phyloP scores from a whole-genome alignment of 352 stramenopile species.

The Pythium oligandrum region DNA sequence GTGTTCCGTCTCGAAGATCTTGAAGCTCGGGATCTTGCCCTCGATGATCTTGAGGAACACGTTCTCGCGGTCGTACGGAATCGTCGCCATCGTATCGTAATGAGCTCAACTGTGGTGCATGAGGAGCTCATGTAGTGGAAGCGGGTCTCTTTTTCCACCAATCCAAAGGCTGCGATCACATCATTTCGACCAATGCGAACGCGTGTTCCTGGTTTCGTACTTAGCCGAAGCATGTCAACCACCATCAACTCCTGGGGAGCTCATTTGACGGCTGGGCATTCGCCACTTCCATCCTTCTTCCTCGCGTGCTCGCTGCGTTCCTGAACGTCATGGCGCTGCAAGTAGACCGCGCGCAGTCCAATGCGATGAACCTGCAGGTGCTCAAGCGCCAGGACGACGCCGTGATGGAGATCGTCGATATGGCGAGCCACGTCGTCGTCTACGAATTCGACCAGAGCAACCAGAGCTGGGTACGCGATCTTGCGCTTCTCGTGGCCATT shows the following conservation, averaged over 20 bases:
- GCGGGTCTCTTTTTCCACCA: too few relatives aligned
- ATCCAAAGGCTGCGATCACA: too few relatives aligned
- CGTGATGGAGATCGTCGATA: slow-evolving; percentile 83
- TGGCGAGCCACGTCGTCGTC: slow-evolving; percentile 80
- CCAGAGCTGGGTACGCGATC: slow-evolving; percentile 71
- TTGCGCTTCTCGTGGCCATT: too few relatives aligned
- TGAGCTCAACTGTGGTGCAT: too few relatives aligned
- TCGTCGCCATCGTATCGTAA: slow-evolving; percentile 18
- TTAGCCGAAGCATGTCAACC: too few relatives aligned
- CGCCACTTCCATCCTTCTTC: too few relatives aligned
- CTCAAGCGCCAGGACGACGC: slow-evolving; percentile 77
- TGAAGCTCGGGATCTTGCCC: slow-evolving; percentile 66
- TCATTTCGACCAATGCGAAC: too few relatives aligned
- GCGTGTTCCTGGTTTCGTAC: too few relatives aligned
- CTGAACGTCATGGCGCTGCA: slow-evolving; percentile 14
- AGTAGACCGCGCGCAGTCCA: slow-evolving; percentile 75
- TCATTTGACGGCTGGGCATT: too few relatives aligned
- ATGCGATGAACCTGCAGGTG: slow-evolving; percentile 86
- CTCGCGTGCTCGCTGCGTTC: too few relatives aligned
- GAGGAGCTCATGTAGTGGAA: too few relatives aligned
- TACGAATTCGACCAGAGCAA: slow-evolving; percentile 85
- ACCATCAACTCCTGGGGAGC: too few relatives aligned
- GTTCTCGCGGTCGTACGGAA: slow-evolving; percentile 69
- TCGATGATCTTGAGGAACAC: slow-evolving; percentile 84
- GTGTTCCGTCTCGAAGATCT: slow-evolving; percentile 86